A percentile compares a stretch with the other conserved stretches of the same genome.
Evolutionary conservation across 108 stramenopile species (phyloP).

Genomic region (Chaetoceros tenuissimus): DNA sequence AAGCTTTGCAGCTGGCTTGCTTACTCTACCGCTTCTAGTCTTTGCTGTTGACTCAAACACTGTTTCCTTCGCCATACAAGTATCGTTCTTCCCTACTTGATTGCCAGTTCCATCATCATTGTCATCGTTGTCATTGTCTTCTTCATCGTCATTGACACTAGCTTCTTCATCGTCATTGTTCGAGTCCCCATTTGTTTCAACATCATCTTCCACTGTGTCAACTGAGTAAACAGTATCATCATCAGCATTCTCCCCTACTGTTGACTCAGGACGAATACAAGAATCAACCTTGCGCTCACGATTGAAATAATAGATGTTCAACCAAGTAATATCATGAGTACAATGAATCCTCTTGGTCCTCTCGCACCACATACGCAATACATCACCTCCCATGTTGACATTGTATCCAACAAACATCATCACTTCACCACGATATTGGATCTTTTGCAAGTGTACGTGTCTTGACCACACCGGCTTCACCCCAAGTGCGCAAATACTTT

Average conservation of each 20-base stretch:
- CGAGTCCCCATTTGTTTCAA: conserved; percentile 2
- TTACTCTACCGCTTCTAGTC: neutral
- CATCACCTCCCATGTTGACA: conserved; percentile 5
- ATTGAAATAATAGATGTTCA: too few species aligned
- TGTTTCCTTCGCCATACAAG: too few species aligned
- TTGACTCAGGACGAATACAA: neutral
- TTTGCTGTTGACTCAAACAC: conserved; percentile 3
- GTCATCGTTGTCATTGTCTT: neutral
- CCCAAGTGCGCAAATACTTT: conserved; percentile 12
- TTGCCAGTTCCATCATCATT: too few species aligned
- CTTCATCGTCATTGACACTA: neutral
- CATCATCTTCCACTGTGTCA: neutral
- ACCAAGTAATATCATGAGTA: conserved; percentile 21
- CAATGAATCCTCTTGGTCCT: conserved; percentile 8
- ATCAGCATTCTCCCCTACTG: neutral
- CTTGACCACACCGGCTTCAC: conserved; percentile 11
- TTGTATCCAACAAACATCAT: conserved; percentile 23
- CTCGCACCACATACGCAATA: conserved; percentile 18
- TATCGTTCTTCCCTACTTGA: too few species aligned
- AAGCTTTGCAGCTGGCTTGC: neutral
- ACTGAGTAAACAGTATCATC: neutral
- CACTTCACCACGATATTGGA: conserved; percentile 8
- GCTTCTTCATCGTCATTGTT: conserved; percentile 4
- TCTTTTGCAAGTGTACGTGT: neutral
- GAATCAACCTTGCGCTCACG: too few species aligned